These are phyloP conservation scores for Scedosporium minutisporum DNA, from an alignment of 2,329 filamentous ascomycete genomes.

Conservation along the genomic window DNA sequence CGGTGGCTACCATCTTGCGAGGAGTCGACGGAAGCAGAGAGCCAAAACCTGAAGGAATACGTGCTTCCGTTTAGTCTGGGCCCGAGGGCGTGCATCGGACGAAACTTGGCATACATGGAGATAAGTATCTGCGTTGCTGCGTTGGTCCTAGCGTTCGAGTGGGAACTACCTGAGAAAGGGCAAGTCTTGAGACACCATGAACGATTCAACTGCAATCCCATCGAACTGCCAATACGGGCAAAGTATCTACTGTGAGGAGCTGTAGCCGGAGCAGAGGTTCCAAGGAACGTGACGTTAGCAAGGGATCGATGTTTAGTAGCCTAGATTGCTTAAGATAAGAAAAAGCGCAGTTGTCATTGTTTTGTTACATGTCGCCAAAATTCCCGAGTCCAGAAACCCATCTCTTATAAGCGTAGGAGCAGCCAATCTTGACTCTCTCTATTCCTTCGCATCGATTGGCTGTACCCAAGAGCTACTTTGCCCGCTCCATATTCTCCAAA, in stretches of 20 bases:
- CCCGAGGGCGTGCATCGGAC: constrained; percentile 4
- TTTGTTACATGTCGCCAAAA: not conserved
- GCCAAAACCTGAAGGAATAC: constrained; percentile 7
- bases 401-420: too few species aligned
- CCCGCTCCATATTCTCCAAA: constrained; percentile 4
- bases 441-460: not conserved
- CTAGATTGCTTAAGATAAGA: not conserved
- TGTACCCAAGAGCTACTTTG: not conserved
- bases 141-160: constrained; percentile 5
- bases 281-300: too few species aligned
- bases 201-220: constrained; percentile 7
- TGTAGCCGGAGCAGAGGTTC: too few species aligned
- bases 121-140: constrained; percentile 4
- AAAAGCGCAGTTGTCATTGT: not conserved
- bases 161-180: not conserved
- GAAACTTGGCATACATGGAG: constrained; percentile 8
- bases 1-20: constrained; percentile 11
- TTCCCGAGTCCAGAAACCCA: too few species aligned
- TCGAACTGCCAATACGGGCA: constrained; percentile 2
- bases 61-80: constrained; percentile 6
- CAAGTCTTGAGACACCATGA: constrained; percentile 1
- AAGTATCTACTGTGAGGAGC: not conserved
- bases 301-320: not conserved
- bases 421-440: too few species aligned
- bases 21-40: not conserved